Percentiles rank a stretch among this genome's conserved stretches.
Evolutionary conservation across 2,329 filamentous ascomycete species (phyloP).

Genomic region (Zymoseptoria tritici): DNA sequence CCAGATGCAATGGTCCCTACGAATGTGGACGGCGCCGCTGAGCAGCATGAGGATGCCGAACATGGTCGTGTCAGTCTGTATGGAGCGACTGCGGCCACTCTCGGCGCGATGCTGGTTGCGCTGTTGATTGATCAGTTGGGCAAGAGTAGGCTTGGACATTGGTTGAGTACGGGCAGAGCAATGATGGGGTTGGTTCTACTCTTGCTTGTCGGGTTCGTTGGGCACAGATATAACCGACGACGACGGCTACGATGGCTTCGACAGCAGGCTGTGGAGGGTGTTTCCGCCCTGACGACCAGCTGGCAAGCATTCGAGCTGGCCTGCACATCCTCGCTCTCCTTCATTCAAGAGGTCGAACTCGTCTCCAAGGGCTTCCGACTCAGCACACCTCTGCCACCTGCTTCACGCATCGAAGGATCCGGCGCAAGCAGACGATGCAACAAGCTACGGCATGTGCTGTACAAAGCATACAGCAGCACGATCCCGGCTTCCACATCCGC

Average conservation of each 20-base stretch:
- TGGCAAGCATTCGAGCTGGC: constrained; percentile 77
- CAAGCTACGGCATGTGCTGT: constrained; percentile 69
- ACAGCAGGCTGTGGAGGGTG: constrained; percentile 63
- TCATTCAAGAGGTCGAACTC: constrained; percentile 92
- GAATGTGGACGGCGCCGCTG: constrained; percentile 17
- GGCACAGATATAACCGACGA: constrained; percentile 66
- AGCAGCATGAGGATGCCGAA: constrained; percentile 7
- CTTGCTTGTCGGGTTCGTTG: constrained; percentile 47
- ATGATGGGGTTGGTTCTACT: constrained; percentile 44
- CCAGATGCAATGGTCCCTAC: constrained; percentile 13
- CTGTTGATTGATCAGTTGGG: constrained; percentile 68
- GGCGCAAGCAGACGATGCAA: constrained; percentile 68
- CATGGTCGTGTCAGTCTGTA: constrained; percentile 35
- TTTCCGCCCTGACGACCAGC: constrained; percentile 60
- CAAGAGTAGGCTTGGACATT: constrained; percentile 47
- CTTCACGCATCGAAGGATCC: constrained; percentile 75
- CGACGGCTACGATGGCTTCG: constrained; percentile 76
- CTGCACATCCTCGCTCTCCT: constrained; percentile 64
- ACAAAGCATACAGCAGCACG: constrained; percentile 59
- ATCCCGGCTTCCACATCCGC: constrained; percentile 67
- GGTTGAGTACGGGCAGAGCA: constrained; percentile 40
- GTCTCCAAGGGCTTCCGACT: constrained; percentile 85
- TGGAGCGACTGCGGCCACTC: constrained; percentile 59
- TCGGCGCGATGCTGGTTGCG: constrained; percentile 53
- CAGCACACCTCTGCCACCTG: constrained; percentile 85